phyloP scores from a whole-genome alignment of 495 filamentous ascomycete species.

The Aspergillus bridgeri region DNA sequence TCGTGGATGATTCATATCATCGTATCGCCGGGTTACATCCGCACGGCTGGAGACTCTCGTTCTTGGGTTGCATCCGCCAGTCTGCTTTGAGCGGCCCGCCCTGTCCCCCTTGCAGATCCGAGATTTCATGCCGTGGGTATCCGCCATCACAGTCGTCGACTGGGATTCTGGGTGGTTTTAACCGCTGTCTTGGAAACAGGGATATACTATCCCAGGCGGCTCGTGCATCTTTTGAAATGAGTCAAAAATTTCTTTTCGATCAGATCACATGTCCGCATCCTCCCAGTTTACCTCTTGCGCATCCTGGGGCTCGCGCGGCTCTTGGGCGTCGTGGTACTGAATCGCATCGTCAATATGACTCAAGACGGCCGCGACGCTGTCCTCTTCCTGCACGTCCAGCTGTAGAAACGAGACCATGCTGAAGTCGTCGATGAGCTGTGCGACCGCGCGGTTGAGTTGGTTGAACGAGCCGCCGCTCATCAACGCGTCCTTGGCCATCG shows the following conservation, averaged over 20 bases:
- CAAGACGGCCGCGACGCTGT: constrained; percentile 84
- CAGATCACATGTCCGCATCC: constrained; percentile 40
- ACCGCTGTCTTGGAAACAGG: neutral
- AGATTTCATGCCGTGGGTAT: neutral
- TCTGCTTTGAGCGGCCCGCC: neutral
- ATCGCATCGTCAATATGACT: constrained; percentile 97
- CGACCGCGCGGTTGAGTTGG: constrained; percentile 78
- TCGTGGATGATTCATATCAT: neutral
- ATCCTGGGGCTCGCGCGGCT: constrained; percentile 82
- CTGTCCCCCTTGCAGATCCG: neutral
- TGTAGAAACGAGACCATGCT: constrained; percentile 95
- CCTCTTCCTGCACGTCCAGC: constrained; percentile 86
- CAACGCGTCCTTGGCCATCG: constrained; percentile 57
- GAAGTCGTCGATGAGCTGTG: constrained; percentile 87
- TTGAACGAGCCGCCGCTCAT: constrained; percentile 78
- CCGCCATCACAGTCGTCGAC: neutral
- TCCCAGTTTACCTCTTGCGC: constrained; percentile 66
- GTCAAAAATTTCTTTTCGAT: neutral
- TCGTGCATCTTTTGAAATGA: neutral
- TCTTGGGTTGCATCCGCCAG: neutral
- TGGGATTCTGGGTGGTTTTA: neutral
- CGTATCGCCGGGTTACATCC: neutral
- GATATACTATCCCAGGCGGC: neutral
- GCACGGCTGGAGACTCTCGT: neutral
- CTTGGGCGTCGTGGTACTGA: constrained; percentile 94